Evolutionary conservation across 1,284 basidiomycete species (phyloP).

Genomic region (Ustilago xerochloae): DNA sequence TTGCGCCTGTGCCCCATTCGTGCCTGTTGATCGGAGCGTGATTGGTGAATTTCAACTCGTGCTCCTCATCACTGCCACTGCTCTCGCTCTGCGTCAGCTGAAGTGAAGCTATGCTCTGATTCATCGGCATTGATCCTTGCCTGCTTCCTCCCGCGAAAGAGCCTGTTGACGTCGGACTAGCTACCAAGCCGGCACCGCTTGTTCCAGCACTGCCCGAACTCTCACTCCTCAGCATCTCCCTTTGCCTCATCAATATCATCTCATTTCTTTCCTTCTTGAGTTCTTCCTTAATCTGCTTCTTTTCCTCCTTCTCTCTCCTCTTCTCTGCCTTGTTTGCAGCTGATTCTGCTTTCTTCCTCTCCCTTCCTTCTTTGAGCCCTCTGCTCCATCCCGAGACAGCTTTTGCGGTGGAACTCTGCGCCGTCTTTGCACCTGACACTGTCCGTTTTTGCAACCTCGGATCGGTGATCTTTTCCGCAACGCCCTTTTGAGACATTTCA

Average conservation of each 20-base stretch:
- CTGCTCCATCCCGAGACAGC: constrained; percentile 4
- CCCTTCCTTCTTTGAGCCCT: not conserved
- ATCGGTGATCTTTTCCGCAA: constrained; percentile 50
- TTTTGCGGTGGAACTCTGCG: constrained; percentile 9
- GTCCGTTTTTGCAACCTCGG: constrained; percentile 28
- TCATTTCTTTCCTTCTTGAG: constrained; percentile 22
- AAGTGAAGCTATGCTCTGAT: constrained; percentile 2
- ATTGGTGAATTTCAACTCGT: not conserved
- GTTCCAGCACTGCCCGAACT: not conserved
- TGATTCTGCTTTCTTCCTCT: constrained; percentile 8
- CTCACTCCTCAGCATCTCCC: constrained; percentile 16
- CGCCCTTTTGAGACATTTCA: constrained; percentile 28
- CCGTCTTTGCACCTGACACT: constrained; percentile 6
- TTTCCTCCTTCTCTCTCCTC: constrained; percentile 18
- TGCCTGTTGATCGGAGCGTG: constrained; percentile 11
- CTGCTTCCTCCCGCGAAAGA: not conserved
- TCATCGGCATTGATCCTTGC: not conserved
- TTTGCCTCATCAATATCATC: constrained; percentile 11
- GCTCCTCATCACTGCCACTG: not conserved
- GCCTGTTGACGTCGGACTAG: not conserved
- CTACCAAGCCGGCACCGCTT: not conserved
- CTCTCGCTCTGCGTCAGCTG: not conserved
- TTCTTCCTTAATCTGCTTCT: constrained; percentile 25
- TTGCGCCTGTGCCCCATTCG: not conserved
- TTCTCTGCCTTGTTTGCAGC: constrained; percentile 8